Evolutionary conservation across 1,284 basidiomycete genomes (phyloP).

Genomic region (Fomitopsis palustris): DNA sequence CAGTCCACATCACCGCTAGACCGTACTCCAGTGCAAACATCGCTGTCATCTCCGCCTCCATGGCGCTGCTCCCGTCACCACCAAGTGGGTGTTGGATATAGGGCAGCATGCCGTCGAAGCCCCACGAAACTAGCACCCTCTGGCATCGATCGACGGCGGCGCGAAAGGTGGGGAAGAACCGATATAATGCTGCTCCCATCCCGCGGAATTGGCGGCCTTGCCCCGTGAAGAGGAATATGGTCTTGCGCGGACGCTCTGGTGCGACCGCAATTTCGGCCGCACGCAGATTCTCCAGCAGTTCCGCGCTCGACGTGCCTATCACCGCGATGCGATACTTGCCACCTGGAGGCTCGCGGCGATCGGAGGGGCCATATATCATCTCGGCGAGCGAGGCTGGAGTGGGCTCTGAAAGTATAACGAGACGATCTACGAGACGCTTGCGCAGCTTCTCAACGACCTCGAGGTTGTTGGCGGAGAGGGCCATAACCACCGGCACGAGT

Average conservation of each 20-base stretch:
- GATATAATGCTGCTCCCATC: conserved; percentile 59
- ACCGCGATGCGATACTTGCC: conserved; percentile 46
- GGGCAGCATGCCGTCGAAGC: conserved; percentile 47
- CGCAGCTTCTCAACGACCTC: conserved; percentile 45
- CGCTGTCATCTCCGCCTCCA: conserved; percentile 50
- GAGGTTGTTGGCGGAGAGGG: conserved; percentile 55
- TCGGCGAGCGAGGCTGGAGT: too few relatives aligned
- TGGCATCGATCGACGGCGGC: conserved; percentile 55
- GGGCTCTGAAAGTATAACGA: conserved; percentile 40
- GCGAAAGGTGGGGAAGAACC: conserved; percentile 41
- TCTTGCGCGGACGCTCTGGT: conserved; percentile 24
- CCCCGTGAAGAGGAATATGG: conserved; percentile 68
- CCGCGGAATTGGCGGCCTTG: conserved; percentile 63
- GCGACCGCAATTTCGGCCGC: conserved; percentile 32
- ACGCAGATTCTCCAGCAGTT: conserved; percentile 44
- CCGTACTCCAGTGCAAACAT: conserved; percentile 60
- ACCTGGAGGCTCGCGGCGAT: conserved; percentile 51
- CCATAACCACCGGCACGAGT: conserved; percentile 39
- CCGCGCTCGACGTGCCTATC: conserved; percentile 36
- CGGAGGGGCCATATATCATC: conserved; percentile 59
- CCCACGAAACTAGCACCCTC: conserved; percentile 40
- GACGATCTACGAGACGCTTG: conserved; percentile 39
- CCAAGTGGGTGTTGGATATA: conserved; percentile 32
- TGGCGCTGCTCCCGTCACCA: conserved; percentile 15
- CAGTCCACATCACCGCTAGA: conserved; percentile 56